Evolutionary conservation across 2,329 filamentous ascomycete genomes (phyloP).

Genomic region (Penicillium sp.): DNA sequence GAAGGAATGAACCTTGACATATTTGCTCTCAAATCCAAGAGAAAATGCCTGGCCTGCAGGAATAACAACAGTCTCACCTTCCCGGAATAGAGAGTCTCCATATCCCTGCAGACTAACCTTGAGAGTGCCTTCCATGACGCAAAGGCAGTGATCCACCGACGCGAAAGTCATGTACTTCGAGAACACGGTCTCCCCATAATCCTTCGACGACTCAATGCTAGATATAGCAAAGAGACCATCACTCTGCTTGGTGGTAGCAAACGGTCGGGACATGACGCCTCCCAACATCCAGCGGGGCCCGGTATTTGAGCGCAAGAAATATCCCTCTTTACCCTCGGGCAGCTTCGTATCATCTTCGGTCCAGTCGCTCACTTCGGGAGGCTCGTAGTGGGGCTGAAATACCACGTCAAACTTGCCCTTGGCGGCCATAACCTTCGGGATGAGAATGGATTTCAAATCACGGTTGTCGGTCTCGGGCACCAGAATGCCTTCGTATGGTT

Average conservation of each 20-base stretch:
- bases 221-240: conserved; percentile 54
- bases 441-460: conserved; percentile 50
- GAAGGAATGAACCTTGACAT: conserved; percentile 50
- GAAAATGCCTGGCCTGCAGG: conserved; percentile 49
- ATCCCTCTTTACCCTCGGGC: conserved; percentile 36
- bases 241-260: conserved; percentile 51
- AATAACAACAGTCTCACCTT: conserved; percentile 52
- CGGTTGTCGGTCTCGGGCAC: conserved; percentile 55
- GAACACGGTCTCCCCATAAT: conserved; percentile 39
- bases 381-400: conserved; percentile 50
- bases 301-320: conserved; percentile 53
- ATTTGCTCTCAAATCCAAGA: conserved; percentile 47
- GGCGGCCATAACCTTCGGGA: conserved; percentile 57
- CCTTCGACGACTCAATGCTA: conserved; percentile 47
- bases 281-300: conserved; percentile 34
- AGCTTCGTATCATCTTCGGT: conserved; percentile 25
- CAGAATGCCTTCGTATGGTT: conserved; percentile 51
- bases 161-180: conserved; percentile 44
- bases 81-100: conserved; percentile 37
- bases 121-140: conserved; percentile 49
- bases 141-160: conserved; percentile 54
- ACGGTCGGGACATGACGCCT: conserved; percentile 41
- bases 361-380: conserved; percentile 40
- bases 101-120: conserved; percentile 41
- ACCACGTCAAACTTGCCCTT: conserved; percentile 57